Evolutionary conservation across 2,329 filamentous ascomycete genomes (phyloP).

Genomic region (Arthrobotrys sinensis): DNA sequence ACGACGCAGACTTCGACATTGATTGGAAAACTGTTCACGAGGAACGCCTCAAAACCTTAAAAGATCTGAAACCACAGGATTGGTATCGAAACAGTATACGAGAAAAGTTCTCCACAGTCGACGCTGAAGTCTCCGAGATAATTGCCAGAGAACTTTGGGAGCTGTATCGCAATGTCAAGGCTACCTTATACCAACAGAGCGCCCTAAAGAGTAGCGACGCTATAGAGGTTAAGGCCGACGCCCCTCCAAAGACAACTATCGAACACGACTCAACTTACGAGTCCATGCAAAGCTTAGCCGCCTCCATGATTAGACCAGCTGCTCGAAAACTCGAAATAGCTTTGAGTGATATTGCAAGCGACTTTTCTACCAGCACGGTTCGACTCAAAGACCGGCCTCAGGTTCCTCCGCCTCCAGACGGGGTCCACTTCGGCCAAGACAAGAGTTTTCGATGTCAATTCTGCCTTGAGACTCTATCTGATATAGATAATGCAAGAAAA

Average conservation of each 20-base stretch:
- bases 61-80: constrained; percentile 32
- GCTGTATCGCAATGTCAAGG: constrained; percentile 2
- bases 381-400: constrained; percentile 12
- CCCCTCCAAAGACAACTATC: no score
- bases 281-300: constrained; percentile 28
- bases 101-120: constrained; percentile 3
- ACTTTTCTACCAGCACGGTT: constrained; percentile 7
- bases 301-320: constrained; percentile 12
- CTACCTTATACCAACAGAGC: not conserved
- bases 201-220: not conserved
- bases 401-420: constrained; percentile 15
- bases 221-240: no score
- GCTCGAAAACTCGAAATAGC: not conserved
- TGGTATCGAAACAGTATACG: constrained; percentile 26
- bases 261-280: constrained; percentile 30
- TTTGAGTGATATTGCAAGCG: constrained; percentile 14
- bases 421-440: not conserved
- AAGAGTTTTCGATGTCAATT: constrained; percentile 13
- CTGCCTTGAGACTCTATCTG: not conserved
- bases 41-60: not conserved
- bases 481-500: constrained; percentile 18
- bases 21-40: not conserved
- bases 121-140: constrained; percentile 17
- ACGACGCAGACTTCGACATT: not conserved
- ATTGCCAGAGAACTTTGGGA: constrained; percentile 12